These are phyloP conservation scores for Apium graveolens DNA, from an alignment of 129 eudicot species.

Conservation along the genomic window DNA sequence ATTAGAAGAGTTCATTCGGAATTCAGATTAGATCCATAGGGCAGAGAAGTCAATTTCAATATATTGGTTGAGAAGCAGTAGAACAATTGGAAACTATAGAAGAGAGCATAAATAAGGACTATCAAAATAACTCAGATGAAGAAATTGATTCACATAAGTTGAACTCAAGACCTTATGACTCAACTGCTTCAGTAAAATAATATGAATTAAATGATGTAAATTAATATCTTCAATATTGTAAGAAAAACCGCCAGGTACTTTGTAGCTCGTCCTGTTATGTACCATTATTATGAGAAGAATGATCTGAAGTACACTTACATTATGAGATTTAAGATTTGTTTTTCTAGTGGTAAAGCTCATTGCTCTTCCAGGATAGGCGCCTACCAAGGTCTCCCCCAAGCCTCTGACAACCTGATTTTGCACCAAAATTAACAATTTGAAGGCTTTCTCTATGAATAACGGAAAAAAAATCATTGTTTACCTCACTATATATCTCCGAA, in stretches of 20 bases:
- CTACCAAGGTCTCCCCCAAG: conserved; percentile 41
- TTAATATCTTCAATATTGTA: too few relatives aligned
- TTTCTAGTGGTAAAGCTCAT: conserved; percentile 39
- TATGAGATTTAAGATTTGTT: conserved; percentile 35
- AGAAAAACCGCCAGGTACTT: not conserved
- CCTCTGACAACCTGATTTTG: conserved; percentile 41
- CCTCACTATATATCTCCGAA: conserved; percentile 45
- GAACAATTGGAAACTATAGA: not conserved
- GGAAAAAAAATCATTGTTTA: not conserved
- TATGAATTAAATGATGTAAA: not conserved
- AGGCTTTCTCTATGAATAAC: not conserved
- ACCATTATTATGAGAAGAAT: not conserved
- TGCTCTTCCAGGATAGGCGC: conserved; percentile 32
- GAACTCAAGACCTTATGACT: not conserved
- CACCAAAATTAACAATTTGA: conserved; percentile 11
- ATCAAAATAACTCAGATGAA: not conserved
- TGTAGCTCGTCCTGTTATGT: not conserved
- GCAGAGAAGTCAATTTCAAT: too few relatives aligned
- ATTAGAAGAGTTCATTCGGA: not conserved
- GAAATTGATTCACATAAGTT: not conserved
- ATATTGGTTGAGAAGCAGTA: not conserved
- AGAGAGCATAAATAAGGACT: not conserved
- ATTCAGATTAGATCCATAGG: not conserved
- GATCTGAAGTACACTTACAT: conserved; percentile 16
- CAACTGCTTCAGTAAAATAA: not conserved